Percentiles rank a stretch among this genome's conserved stretches.
phyloP scores from a whole-genome alignment of 805 yeast species.

The Blastobotrys robertii region DNA sequence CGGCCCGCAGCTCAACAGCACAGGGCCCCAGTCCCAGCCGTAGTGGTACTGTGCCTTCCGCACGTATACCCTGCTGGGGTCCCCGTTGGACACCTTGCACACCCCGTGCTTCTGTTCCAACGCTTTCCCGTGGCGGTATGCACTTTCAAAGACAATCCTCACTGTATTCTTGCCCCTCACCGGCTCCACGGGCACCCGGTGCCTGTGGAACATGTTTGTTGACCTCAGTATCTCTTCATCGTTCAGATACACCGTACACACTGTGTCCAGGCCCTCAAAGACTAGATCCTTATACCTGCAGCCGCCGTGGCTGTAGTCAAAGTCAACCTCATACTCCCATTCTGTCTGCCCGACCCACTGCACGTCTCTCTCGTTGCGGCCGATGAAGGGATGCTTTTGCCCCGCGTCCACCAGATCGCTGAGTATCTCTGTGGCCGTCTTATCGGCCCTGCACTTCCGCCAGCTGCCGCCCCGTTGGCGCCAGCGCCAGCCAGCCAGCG shows the following conservation, averaged over 20 bases:
- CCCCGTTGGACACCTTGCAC: conserved; percentile 34
- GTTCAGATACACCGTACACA: conserved; percentile 34
- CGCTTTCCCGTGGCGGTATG: conserved; percentile 28
- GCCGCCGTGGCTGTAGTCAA: conserved; percentile 9
- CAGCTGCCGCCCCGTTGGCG: conserved; percentile 1
- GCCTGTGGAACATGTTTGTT: conserved; percentile 36
- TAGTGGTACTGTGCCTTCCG: conserved; percentile 46
- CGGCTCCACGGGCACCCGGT: conserved; percentile 25
- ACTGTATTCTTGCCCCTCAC: conserved; percentile 25
- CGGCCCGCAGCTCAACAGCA: conserved; percentile 36
- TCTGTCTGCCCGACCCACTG: conserved; percentile 44
- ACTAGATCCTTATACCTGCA: conserved; percentile 18
- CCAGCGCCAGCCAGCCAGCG: background rate
- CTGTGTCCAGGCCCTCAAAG: conserved; percentile 38
- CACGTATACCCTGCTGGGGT: conserved; percentile 33
- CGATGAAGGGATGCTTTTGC: conserved; percentile 37
- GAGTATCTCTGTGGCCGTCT: conserved; percentile 28
- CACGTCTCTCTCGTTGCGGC: conserved; percentile 34
- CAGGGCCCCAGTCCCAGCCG: conserved; percentile 54
- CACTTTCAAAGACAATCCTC: conserved; percentile 32
- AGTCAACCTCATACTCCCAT: conserved; percentile 37
- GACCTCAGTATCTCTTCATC: conserved; percentile 28
- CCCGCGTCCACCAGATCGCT: conserved; percentile 33
- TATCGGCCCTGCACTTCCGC: background rate
- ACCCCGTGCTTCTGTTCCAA: conserved; percentile 27